Conservation (phyloP, 768 basidiomycete species). For the Grammothele lineata region DNA sequence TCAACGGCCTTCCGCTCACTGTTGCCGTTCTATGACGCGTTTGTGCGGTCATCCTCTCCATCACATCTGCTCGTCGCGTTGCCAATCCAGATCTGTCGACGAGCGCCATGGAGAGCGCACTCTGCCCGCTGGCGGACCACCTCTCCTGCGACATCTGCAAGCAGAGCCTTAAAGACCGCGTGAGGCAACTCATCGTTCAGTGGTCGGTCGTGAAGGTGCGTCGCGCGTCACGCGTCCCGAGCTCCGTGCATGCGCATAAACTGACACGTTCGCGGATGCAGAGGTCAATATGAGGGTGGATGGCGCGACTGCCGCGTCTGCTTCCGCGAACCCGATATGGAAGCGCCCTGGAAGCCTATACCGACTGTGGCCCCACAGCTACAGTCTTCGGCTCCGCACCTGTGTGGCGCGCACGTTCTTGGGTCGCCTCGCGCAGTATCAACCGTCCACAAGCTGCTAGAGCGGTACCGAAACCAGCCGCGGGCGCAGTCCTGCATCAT, state of each 20-base stretch:
- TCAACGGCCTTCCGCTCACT: too few relatives aligned
- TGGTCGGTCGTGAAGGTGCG: constrained; percentile 79
- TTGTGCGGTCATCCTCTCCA: not conserved
- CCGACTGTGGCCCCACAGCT: too few relatives aligned
- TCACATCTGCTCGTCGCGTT: not conserved
- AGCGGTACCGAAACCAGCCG: too few relatives aligned
- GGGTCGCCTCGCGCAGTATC: too few relatives aligned
- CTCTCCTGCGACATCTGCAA: constrained; percentile 69
- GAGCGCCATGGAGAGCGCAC: constrained; percentile 64
- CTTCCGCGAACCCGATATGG: too few relatives aligned
- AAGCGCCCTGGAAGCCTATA: too few relatives aligned
- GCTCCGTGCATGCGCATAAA: too few relatives aligned
- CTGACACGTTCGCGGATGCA: not conserved
- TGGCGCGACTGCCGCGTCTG: too few relatives aligned
- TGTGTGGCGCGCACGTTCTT: too few relatives aligned
- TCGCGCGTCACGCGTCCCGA: not conserved
- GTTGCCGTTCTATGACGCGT: not conserved
- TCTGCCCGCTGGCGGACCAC: constrained; percentile 66
- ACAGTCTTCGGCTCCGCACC: too few relatives aligned
- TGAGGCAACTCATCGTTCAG: constrained; percentile 63
- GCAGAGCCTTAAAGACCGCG: constrained; percentile 54
- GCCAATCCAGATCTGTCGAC: constrained; percentile 59
- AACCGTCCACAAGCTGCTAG: too few relatives aligned
- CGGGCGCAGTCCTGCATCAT: too few relatives aligned
- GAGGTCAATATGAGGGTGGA: constrained; percentile 5